Evolutionary conservation across 2,329 filamentous ascomycete genomes (phyloP).

Genomic region (Apiospora hydei): DNA sequence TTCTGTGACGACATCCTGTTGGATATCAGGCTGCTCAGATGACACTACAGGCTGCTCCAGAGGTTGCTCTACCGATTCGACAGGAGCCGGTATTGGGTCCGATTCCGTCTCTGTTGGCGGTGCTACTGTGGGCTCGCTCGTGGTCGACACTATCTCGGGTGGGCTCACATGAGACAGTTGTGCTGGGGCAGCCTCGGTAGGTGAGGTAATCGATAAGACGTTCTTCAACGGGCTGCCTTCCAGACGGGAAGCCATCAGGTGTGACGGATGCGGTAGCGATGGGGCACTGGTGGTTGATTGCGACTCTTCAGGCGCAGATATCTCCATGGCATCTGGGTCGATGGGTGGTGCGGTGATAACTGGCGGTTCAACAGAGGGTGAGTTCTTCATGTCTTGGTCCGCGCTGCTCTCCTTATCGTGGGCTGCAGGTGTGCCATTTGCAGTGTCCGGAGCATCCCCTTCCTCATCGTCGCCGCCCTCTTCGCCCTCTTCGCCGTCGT

Average conservation of each 20-base stretch:
- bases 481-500: slow-evolving; percentile 55
- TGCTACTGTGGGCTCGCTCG: slow-evolving; percentile 27
- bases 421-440: slow-evolving; percentile 46
- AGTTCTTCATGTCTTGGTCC: slow-evolving; percentile 43
- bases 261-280: slow-evolving; percentile 38
- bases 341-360: slow-evolving; percentile 28
- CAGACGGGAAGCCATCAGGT: slow-evolving; percentile 40
- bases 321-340: slow-evolving; percentile 35
- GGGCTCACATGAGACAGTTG: slow-evolving; percentile 29
- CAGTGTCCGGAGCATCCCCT: slow-evolving; percentile 52
- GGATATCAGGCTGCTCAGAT: slow-evolving; percentile 8
- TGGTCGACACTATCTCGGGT: slow-evolving; percentile 20
- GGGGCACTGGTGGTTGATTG: slow-evolving; percentile 43
- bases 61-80: slow-evolving; percentile 22
- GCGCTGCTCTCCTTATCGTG: slow-evolving; percentile 42
- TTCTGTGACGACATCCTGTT: not conserved
- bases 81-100: slow-evolving; percentile 26
- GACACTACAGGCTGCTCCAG: slow-evolving; percentile 1
- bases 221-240: slow-evolving; percentile 64
- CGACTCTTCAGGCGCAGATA: slow-evolving; percentile 28
- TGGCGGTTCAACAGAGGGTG: slow-evolving; percentile 38
- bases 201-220: slow-evolving; percentile 53
- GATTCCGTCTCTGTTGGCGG: slow-evolving; percentile 23
- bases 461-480: slow-evolving; percentile 54
- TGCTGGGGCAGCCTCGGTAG: slow-evolving; percentile 46